Evolutionary conservation across 495 filamentous ascomycete species (phyloP).

Genomic region (Mytilinidion resinicola): DNA sequence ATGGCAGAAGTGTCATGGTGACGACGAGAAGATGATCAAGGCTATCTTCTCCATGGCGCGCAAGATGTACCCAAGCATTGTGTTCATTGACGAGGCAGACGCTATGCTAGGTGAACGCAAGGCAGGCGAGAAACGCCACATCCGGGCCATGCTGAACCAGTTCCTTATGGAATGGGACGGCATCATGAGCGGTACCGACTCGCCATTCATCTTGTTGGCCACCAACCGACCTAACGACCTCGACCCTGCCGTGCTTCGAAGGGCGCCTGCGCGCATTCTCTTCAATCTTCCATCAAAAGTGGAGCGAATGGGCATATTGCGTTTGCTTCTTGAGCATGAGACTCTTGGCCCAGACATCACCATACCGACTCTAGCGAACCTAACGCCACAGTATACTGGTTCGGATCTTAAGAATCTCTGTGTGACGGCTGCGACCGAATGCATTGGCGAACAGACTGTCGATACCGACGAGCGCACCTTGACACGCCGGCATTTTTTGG

Average conservation of each 20-base stretch:
- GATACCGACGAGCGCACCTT: no score
- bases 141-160: constrained; percentile 95
- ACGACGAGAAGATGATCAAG: constrained; percentile 88
- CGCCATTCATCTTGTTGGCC: constrained; percentile 98
- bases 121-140: constrained; percentile 90
- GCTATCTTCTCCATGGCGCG: constrained; percentile 99
- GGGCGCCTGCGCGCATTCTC: constrained; percentile 92
- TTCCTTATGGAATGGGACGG: constrained; percentile 95
- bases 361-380: constrained; percentile 67
- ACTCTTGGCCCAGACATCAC: constrained; percentile 70
- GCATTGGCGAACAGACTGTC: constrained; percentile 68
- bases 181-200: constrained; percentile 74
- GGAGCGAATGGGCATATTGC: constrained; percentile 88
- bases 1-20: constrained; percentile 96
- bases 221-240: constrained; percentile 95
- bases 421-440: constrained; percentile 83
- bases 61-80: constrained; percentile 97
- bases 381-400: constrained; percentile 83
- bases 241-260: constrained; percentile 84
- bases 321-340: constrained; percentile 89
- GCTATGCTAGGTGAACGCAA: constrained; percentile 91
- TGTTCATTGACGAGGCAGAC: constrained; percentile 99
- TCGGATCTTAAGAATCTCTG: constrained; percentile 92
- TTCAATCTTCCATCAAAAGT: constrained; percentile 97
- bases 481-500: no score